Conservation (phyloP, 352 stramenopile genomes). For the Globisporangium irregulare region DNA sequence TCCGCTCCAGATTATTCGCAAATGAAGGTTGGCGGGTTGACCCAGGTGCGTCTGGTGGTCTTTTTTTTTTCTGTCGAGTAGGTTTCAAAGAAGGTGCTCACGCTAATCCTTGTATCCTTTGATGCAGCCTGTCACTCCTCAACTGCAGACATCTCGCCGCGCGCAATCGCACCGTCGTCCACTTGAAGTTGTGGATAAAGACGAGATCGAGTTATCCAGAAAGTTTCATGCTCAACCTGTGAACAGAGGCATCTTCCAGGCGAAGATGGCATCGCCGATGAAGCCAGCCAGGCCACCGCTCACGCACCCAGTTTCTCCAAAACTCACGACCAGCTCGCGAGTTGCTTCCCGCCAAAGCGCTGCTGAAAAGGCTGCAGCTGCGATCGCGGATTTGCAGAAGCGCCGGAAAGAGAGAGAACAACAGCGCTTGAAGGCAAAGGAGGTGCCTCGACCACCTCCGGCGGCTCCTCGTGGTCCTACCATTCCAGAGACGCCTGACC, state of each 20-base stretch:
- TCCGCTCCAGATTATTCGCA: slow-evolving; percentile 23
- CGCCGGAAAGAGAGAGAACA: slow-evolving; percentile 39
- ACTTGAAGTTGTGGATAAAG: slow-evolving; percentile 59
- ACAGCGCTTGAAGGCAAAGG: slow-evolving; percentile 30
- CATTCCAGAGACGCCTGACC: slow-evolving; percentile 64
- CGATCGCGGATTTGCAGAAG: slow-evolving; percentile 37
- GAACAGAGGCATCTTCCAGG: slow-evolving; percentile 48
- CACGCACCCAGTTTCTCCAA: slow-evolving; percentile 43
- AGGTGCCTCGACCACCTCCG: slow-evolving; percentile 20
- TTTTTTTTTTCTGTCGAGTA: slow-evolving; percentile 1
- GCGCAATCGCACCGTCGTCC: slow-evolving; percentile 53
- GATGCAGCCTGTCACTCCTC: slow-evolving; percentile 50
- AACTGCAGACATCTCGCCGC: slow-evolving; percentile 62
- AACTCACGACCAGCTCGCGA: slow-evolving; percentile 38
- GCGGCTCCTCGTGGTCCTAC: slow-evolving; percentile 32
- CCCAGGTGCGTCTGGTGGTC: slow-evolving; percentile 30
- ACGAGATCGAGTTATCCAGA: slow-evolving; percentile 65
- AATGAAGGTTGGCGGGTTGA: slow-evolving; percentile 29
- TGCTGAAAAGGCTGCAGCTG: slow-evolving; percentile 29
- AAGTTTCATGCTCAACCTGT: slow-evolving; percentile 81
- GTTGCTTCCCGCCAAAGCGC: slow-evolving; percentile 29
- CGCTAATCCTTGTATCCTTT: slow-evolving; percentile 10
- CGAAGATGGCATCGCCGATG: slow-evolving; percentile 17
- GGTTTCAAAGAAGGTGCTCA: neutral
- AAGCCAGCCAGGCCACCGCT: slow-evolving; percentile 29